Conservation (phyloP, 1,139 yeast species). For the Starmera stellimalicola region DNA sequence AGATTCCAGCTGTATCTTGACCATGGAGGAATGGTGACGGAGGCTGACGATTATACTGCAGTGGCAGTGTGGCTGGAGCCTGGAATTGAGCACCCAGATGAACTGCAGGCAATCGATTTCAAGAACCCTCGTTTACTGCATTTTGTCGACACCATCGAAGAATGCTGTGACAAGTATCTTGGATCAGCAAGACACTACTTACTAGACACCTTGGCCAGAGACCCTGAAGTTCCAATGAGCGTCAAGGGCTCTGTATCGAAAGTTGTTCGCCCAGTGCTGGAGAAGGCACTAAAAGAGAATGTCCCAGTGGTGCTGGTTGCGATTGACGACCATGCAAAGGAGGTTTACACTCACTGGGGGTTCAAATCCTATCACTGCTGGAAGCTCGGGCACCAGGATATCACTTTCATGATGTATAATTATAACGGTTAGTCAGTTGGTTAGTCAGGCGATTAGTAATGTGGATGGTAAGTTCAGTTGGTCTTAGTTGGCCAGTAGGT, state of each 20-base stretch:
- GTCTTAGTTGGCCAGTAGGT: no score
- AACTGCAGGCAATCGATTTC: not conserved
- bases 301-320: constrained; percentile 11
- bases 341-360: constrained; percentile 15
- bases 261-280: constrained; percentile 11
- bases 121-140: constrained; percentile 2
- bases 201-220: constrained; percentile 11
- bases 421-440: no score
- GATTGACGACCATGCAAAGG: constrained; percentile 10
- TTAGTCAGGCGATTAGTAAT: no score
- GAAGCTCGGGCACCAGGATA: not conserved
- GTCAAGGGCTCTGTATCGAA: constrained; percentile 9
- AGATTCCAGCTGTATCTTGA: constrained; percentile 4
- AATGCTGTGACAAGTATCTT: constrained; percentile 1
- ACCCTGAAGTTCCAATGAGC: constrained; percentile 5
- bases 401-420: not conserved
- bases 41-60: constrained; percentile 9
- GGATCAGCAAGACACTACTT: constrained; percentile 7
- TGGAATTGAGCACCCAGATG: constrained; percentile 2
- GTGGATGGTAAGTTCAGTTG: no score
- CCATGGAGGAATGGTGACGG: constrained; percentile 6
- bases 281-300: constrained; percentile 5
- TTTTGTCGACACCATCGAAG: constrained; percentile 4
- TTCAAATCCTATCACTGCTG: constrained; percentile 4
- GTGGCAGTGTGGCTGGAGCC: constrained; percentile 14